Percentiles rank a stretch among this genome's conserved stretches.
phyloP scores from a whole-genome alignment of 345 rosid species.

The Psidium friedrichsthalianum region DNA sequence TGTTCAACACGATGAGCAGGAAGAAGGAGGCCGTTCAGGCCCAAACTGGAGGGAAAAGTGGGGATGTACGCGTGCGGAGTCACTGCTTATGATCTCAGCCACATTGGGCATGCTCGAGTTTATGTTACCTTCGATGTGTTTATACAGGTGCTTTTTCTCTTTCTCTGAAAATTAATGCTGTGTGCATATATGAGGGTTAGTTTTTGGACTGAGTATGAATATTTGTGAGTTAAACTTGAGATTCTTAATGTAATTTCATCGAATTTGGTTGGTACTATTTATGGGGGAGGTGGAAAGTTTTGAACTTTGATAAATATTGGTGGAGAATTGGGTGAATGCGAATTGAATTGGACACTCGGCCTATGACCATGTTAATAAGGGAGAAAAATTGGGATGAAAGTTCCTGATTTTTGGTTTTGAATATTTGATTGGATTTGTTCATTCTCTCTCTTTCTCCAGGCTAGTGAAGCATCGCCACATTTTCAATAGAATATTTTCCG shows the following conservation, averaged over 20 bases:
- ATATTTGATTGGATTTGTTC: background rate
- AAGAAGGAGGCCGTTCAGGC: slow-evolving; percentile 61
- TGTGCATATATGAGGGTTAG: background rate
- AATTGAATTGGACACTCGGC: background rate
- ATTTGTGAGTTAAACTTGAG: background rate
- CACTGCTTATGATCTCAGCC: slow-evolving; percentile 91
- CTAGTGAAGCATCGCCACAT: background rate
- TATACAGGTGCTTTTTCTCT: slow-evolving; percentile 48
- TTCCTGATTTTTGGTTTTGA: background rate
- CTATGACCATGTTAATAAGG: background rate
- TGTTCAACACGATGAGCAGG: slow-evolving; percentile 77
- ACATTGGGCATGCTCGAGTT: slow-evolving; percentile 91
- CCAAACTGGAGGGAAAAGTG: slow-evolving; percentile 62
- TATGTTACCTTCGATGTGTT: slow-evolving; percentile 86
- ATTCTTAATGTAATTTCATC: background rate
- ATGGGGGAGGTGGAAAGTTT: background rate
- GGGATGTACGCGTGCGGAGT: slow-evolving; percentile 98
- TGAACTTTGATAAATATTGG: background rate
- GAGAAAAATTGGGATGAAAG: background rate
- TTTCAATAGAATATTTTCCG: background rate
- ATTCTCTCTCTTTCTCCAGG: background rate
- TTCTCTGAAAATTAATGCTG: background rate
- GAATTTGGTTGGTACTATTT: background rate
- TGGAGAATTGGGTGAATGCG: background rate
- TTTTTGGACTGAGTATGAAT: background rate